Base-by-base conservation (phyloP, 1,284 basidiomycete species). In the Moniliophthora roreri region DNA sequence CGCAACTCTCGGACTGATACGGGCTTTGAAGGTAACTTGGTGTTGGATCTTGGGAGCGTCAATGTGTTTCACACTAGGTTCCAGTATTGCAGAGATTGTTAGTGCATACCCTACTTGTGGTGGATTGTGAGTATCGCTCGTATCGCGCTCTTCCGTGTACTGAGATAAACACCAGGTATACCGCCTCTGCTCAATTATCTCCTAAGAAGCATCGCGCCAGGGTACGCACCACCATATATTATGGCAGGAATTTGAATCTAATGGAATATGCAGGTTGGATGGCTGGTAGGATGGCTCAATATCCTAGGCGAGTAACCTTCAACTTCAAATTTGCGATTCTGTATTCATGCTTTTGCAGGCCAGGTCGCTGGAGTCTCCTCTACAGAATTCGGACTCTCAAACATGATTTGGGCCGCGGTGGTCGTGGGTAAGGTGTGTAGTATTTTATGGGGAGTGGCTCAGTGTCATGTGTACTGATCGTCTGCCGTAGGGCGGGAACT, bases 221-320 rank as follows among this genome's bases (percentile, higher is more conserved):
- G 62, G 82, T 80, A 60, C 41, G 73, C 40, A 13, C 18, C 28
- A 51, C 21, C 58, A 23, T 36, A 10, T 50, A 39, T 42, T 21
- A 39, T 36, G 41, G 26, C 46, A 15, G 52, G 38, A 66, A 35
- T 20, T 58, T 44, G 35, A 52, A 16, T 37, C 39, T 18, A 45
- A 39, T 51, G 23, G 32, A 32, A 28, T 10, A 18, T 47, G 26
- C 48, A 81, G 78, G 73, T 84, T 35, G 87, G 87, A 20, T 89
- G 86, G 87, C 70, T 91, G 15, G 89, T 89, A 42, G 91, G 91
- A 51, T 94, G 84, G 90, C 79, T 96, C 48, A 96, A 95, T 67
- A 83, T 93, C 42, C 83, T 95, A 10, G 93, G 91, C 75, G 62
- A 62, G 68, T 68, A n/a, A 63, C 59, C 23, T 56, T 52, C 49